Conservation (phyloP, 106 monocot species). For the Amphibolis antarctica region DNA sequence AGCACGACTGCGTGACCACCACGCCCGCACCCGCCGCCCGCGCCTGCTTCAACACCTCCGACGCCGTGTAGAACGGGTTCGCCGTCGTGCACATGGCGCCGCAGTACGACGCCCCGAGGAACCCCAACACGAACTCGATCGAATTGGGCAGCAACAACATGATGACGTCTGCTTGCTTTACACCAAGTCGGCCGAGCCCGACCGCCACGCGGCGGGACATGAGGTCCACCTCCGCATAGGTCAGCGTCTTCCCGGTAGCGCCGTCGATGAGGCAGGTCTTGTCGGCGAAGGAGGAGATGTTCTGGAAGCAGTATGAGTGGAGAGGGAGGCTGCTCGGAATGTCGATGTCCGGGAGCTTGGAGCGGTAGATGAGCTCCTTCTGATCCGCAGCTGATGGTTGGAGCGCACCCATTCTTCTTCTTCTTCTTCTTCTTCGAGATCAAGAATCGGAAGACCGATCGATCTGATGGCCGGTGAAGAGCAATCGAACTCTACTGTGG, state of each 20-base stretch:
- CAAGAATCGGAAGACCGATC: too few relatives aligned
- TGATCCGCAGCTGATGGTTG: too few relatives aligned
- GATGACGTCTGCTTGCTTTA: constrained; percentile 44
- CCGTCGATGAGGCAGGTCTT: constrained; percentile 69
- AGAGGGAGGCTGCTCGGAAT: constrained; percentile 59
- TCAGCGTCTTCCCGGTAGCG: constrained; percentile 26
- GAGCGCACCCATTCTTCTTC: too few relatives aligned
- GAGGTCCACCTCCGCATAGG: constrained; percentile 51
- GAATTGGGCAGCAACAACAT: constrained; percentile 74
- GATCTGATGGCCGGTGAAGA: too few relatives aligned
- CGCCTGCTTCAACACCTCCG: constrained; percentile 64
- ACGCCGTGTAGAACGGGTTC: constrained; percentile 66
- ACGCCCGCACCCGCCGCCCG: constrained; percentile 28
- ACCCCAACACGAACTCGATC: constrained; percentile 59
- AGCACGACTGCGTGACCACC: constrained; percentile 48
- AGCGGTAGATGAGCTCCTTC: constrained; percentile 41
- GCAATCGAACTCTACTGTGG: too few relatives aligned
- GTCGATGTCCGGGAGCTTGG: constrained; percentile 75
- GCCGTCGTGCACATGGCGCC: constrained; percentile 71
- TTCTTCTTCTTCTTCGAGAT: too few relatives aligned
- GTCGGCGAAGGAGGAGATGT: constrained; percentile 23
- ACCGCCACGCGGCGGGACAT: constrained; percentile 37
- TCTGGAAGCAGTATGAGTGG: constrained; percentile 76
- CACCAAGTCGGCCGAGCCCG: constrained; percentile 37
- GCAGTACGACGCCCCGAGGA: constrained; percentile 59